Evolutionary conservation across 1,139 yeast genomes (phyloP).

Genomic region (Lodderomyces jiufengensis): DNA sequence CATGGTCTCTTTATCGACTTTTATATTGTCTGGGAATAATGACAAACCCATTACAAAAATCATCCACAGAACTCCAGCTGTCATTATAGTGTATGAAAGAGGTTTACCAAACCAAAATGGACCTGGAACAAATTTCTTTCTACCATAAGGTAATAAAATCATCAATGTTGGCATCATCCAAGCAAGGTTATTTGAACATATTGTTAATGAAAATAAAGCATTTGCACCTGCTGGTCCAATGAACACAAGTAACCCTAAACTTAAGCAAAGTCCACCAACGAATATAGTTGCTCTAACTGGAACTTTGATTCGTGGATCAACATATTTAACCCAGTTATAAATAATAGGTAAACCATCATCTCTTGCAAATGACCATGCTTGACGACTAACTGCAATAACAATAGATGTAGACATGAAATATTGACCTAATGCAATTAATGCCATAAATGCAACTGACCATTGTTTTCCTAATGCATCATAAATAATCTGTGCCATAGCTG

Average conservation of each 20-base stretch:
- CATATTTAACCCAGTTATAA: constrained; percentile 48
- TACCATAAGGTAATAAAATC: constrained; percentile 40
- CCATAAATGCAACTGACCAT: constrained; percentile 68
- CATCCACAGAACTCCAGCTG: constrained; percentile 25
- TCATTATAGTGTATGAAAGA: constrained; percentile 35
- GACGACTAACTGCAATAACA: constrained; percentile 28
- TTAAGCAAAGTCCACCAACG: constrained; percentile 43
- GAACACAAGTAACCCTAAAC: constrained; percentile 56
- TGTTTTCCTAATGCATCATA: constrained; percentile 62
- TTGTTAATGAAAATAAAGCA: constrained; percentile 51
- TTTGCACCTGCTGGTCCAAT: constrained; percentile 55
- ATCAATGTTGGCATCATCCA: constrained; percentile 28
- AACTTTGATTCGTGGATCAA: constrained; percentile 48
- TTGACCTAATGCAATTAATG: constrained; percentile 57
- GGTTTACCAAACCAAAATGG: constrained; percentile 56
- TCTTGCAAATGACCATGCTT: constrained; percentile 40
- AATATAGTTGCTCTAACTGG: constrained; percentile 62
- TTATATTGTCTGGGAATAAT: constrained; percentile 37
- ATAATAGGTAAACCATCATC: constrained; percentile 47
- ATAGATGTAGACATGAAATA: constrained; percentile 62
- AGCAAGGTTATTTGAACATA: constrained; percentile 41
- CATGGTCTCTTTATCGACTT: constrained; percentile 29
- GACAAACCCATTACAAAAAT: constrained; percentile 31
- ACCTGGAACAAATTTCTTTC: constrained; percentile 53
- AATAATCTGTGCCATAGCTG: constrained; percentile 63